These are phyloP conservation scores for Dioscorea cayenensis DNA, from an alignment of 116 monocot species.

Conservation along the genomic window DNA sequence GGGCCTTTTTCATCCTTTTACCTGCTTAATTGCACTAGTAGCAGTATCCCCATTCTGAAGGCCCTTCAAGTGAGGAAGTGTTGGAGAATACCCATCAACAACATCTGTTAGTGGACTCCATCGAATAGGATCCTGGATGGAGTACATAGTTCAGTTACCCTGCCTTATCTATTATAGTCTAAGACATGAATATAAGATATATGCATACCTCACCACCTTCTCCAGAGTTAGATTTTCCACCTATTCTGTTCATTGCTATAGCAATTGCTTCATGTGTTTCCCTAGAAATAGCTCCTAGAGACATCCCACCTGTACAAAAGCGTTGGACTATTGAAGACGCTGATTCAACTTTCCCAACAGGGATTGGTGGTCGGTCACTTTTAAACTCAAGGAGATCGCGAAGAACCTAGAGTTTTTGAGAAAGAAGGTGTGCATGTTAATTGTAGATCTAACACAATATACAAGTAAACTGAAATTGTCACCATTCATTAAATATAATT, in stretches of 20 bases:
- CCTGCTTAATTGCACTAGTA: conserved; percentile 99
- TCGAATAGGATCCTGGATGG: conserved; percentile 85
- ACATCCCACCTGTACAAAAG: conserved; percentile 99
- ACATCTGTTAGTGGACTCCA: conserved; percentile 97
- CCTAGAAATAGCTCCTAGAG: conserved; percentile 95
- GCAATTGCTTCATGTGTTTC: conserved; percentile 99
- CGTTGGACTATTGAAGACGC: conserved; percentile 87
- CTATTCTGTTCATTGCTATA: conserved; percentile 98
- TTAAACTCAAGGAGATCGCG: conserved; percentile 93
- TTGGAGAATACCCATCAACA: conserved; percentile 96
- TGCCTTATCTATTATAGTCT: neutral
- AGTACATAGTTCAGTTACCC: neutral
- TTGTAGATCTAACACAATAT: too few species aligned
- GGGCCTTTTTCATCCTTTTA: neutral
- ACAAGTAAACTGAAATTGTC: too few species aligned
- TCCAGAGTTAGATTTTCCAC: conserved; percentile 98
- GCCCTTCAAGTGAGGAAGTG: conserved; percentile 98
- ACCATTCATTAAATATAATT: too few species aligned
- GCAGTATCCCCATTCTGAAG: conserved; percentile 99
- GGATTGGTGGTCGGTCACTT: conserved; percentile 78
- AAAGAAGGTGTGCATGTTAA: too few species aligned
- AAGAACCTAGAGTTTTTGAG: conserved; percentile 46
- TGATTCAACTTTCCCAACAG: conserved; percentile 95
- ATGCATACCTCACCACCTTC: conserved; percentile 95
- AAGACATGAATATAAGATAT: neutral